Evolutionary conservation across 2,329 filamentous ascomycete genomes (phyloP), one percentile per base, ranked within the genome.

Genomic region (Talaromyces pinophilus): DNA sequence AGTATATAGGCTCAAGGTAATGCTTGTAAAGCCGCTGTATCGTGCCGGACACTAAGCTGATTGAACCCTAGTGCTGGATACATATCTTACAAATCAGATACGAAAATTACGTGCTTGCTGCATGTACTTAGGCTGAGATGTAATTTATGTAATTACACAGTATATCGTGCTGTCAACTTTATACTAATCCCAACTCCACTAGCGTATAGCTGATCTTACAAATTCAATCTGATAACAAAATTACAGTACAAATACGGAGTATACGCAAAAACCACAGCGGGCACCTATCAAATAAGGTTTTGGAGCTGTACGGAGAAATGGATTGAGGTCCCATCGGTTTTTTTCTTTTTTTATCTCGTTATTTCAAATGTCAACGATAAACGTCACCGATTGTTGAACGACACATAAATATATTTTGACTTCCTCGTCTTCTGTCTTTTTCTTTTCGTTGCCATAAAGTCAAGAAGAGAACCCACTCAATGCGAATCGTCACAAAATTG

Each of bases 281-380:
- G n/a, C 17, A 35, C 52, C 52, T 35, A 57, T 35, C n/a, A 57
- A 38, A 13, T 35, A 57, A 38, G 30, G 33, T 40, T 55, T 38
- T 57, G 54, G 33, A 57, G 54, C 33, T 57, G 33, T 57, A 38
- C 54, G 33, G 54, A 57, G 54, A 38, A 57, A 38, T 38, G 54
- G 30, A 57, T 38, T 38, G 30, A 22, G 1, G 11, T 15, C 30
- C 52, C 52, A 19, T 35, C 52, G 17, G n/a, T 57, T 57, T 57
- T 38, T 40, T 38, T 38, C 22, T 40, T 57, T 22, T 57, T 57
- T 57, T 8, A 57, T 57, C 19, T 38, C 33, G 54, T 38, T 57
- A 40, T 57, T 22, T 38, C n/a, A 19, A 25, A 38, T 57, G 54
- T 57, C 30, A 38, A 40, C n/a, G n/a, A 22, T 22, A 17, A 38